phyloP scores from a whole-genome alignment of 176 grass and related monocot genomes.

The Olyra latifolia region DNA sequence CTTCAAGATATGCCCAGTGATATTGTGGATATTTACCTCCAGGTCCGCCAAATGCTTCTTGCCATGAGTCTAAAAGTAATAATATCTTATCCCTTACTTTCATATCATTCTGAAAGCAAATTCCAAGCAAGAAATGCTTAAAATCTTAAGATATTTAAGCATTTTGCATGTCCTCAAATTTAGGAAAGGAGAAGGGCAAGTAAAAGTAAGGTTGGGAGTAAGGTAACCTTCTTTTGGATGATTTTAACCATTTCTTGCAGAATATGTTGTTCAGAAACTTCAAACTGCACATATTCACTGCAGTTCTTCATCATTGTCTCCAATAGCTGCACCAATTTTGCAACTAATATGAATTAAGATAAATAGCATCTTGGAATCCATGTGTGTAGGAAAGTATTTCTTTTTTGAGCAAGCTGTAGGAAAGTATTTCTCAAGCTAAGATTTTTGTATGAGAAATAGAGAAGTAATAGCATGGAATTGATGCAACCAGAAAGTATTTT shows the following conservation, averaged over 20 bases:
- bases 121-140: constrained; percentile 1
- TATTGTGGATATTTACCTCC: constrained; percentile 81
- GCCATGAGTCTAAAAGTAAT: constrained; percentile 93
- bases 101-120: constrained; percentile 73
- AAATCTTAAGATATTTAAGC: background rate
- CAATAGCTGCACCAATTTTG: constrained; percentile 61
- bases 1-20: constrained; percentile 88
- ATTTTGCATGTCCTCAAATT: background rate
- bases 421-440: background rate
- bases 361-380: background rate
- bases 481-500: background rate
- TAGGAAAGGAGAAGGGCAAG: background rate
- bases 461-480: constrained; percentile 3
- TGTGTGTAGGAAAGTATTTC: background rate
- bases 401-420: too few species aligned
- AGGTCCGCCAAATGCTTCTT: constrained; percentile 98
- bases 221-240: constrained; percentile 76
- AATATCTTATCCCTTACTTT: constrained; percentile 82
- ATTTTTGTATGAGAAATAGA: background rate
- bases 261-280: constrained; percentile 76
- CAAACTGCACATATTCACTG: constrained; percentile 70
- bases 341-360: constrained; percentile 24
- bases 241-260: constrained; percentile 93
- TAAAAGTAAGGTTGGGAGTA: background rate
- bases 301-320: constrained; percentile 97